Conservation (phyloP, 116 monocot genomes). For the Thalassia testudinum region DNA sequence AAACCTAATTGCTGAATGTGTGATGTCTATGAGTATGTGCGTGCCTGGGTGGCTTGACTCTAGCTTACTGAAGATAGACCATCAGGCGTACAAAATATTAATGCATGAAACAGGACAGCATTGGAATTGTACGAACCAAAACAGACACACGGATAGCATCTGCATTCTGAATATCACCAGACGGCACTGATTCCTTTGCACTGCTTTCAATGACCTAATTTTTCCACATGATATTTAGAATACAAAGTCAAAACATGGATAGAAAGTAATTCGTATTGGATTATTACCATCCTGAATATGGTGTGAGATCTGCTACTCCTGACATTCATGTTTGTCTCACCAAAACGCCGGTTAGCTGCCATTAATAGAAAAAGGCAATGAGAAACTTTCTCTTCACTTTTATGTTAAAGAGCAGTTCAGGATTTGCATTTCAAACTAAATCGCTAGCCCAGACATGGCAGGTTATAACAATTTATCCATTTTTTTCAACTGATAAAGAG, state of each 20-base stretch:
- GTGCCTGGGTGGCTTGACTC: too few relatives aligned
- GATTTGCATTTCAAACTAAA: too few relatives aligned
- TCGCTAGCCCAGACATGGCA: too few relatives aligned
- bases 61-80: too few relatives aligned
- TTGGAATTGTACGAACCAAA: constrained; percentile 65
- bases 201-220: constrained; percentile 95
- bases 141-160: constrained; percentile 94
- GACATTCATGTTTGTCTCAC: constrained; percentile 86
- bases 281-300: constrained; percentile 88
- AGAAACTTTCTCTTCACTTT: too few relatives aligned
- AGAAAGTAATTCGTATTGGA: not conserved
- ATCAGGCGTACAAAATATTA: too few relatives aligned
- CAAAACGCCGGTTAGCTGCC: constrained; percentile 86
- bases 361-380: not conserved
- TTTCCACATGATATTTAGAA: not conserved
- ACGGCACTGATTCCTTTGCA: constrained; percentile 22
- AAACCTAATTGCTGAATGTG: too few relatives aligned
- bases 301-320: constrained; percentile 93
- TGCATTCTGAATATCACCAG: constrained; percentile 23
- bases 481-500: too few relatives aligned
- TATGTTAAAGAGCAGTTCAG: too few relatives aligned
- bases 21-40: too few relatives aligned
- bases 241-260: not conserved
- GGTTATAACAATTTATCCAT: too few relatives aligned
- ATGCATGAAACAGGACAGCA: too few relatives aligned